These are phyloP conservation scores for Sporothrix dimorphospora DNA, from an alignment of 2,329 filamentous ascomycete species.

Conservation along the genomic window DNA sequence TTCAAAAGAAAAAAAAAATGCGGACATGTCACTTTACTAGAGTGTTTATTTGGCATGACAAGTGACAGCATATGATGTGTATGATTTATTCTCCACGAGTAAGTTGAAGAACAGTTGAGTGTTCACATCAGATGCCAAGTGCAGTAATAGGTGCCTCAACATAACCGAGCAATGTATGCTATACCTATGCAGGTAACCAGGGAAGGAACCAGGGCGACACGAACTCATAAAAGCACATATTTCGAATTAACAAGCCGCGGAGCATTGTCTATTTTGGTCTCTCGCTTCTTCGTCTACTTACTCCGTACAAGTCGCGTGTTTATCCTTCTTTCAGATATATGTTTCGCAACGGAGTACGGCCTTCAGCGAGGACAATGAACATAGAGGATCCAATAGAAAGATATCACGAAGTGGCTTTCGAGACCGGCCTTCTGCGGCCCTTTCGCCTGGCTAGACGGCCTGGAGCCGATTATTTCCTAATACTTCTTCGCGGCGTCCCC, in stretches of 20 bases:
- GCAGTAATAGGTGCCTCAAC: background rate
- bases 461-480: constrained; percentile 16
- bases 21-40: background rate
- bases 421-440: background rate
- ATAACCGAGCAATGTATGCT: background rate
- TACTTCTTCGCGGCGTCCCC: background rate
- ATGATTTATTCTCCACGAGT: background rate
- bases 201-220: background rate
- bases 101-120: background rate
- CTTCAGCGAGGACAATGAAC: background rate
- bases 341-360: background rate
- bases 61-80: background rate
- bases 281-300: background rate
- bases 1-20: too few species aligned
- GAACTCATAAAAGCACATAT: too few species aligned
- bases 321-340: background rate
- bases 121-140: background rate
- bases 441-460: background rate
- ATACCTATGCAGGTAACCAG: background rate
- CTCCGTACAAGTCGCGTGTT: background rate
- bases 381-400: background rate
- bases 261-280: background rate
- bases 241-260: background rate
- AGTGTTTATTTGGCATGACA: background rate
- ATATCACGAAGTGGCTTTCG: background rate